phyloP scores from a whole-genome alignment of 1,284 basidiomycete species.

The Neonothopanus nambi region DNA sequence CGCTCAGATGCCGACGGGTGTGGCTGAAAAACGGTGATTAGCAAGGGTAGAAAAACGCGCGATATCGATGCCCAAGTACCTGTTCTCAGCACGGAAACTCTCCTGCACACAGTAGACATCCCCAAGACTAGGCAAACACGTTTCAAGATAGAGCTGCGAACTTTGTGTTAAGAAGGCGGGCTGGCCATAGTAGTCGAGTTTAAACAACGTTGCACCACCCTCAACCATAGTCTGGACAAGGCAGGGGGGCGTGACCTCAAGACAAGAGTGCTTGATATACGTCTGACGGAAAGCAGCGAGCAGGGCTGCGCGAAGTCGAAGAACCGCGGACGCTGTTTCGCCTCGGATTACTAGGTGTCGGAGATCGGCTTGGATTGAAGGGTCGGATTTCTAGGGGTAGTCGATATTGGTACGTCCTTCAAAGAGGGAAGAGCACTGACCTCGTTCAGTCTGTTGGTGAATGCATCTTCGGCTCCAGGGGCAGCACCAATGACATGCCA shows the following conservation, averaged over 20 bases:
- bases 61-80: conserved; percentile 42
- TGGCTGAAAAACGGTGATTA: conserved; percentile 44
- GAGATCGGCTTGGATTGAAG: conserved; percentile 89
- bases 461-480: conserved; percentile 94
- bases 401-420: neutral
- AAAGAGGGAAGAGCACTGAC: conserved; percentile 39
- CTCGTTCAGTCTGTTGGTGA: conserved; percentile 90
- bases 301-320: conserved; percentile 86
- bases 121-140: conserved; percentile 91
- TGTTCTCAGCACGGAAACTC: conserved; percentile 98
- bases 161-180: conserved; percentile 96
- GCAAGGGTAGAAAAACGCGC: neutral
- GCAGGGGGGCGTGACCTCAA: conserved; percentile 97
- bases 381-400: conserved; percentile 67
- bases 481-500: conserved; percentile 90
- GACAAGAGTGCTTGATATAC: conserved; percentile 66
- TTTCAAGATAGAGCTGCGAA: conserved; percentile 97
- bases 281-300: conserved; percentile 85
- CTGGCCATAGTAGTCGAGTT: conserved; percentile 95
- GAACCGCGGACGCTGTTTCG: conserved; percentile 89
- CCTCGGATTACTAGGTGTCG: conserved; percentile 95
- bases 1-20: conserved; percentile 91
- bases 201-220: conserved; percentile 94
- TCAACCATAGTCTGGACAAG: conserved; percentile 99
- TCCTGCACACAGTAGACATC: conserved; percentile 99